A percentile compares a stretch with the other conserved stretches of the same genome.
These are phyloP conservation scores for Monilinia polystroma DNA, from an alignment of 2,329 filamentous ascomycete species.

Conservation along the genomic window DNA sequence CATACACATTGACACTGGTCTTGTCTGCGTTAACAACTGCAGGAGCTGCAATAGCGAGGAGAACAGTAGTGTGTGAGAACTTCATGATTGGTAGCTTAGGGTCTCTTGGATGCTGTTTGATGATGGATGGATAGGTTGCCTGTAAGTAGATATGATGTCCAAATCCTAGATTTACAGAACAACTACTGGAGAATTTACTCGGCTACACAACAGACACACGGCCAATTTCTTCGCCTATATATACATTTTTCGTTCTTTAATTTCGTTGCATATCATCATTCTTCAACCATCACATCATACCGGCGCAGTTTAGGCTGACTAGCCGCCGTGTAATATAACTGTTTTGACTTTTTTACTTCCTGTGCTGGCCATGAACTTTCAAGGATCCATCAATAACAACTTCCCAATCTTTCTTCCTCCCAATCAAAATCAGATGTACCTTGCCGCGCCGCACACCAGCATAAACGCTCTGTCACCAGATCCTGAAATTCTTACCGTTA, in stretches of 20 bases:
- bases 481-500: neutral
- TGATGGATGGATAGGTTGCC: neutral
- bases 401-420: neutral
- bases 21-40: slow-evolving; percentile 5
- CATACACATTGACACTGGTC: slow-evolving; percentile 30
- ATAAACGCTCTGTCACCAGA: neutral
- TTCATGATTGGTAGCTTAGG: slow-evolving; percentile 12
- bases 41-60: slow-evolving; percentile 5
- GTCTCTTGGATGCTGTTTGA: neutral
- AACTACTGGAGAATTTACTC: too few species aligned
- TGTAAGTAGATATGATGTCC: neutral
- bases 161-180: neutral
- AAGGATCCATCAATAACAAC: neutral
- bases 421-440: neutral
- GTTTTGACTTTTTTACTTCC: neutral
- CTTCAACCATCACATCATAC: neutral
- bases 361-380: neutral
- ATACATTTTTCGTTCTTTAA: neutral
- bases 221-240: neutral
- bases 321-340: neutral
- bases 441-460: neutral
- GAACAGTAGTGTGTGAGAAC: slow-evolving; percentile 13
- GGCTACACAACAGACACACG: too few species aligned
- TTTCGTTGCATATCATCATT: neutral
- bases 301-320: neutral